Evolutionary conservation across 2,329 filamentous ascomycete species (phyloP), one percentile per base, ranked within the genome.

Genomic region (Nothomitra cinnamomea): DNA sequence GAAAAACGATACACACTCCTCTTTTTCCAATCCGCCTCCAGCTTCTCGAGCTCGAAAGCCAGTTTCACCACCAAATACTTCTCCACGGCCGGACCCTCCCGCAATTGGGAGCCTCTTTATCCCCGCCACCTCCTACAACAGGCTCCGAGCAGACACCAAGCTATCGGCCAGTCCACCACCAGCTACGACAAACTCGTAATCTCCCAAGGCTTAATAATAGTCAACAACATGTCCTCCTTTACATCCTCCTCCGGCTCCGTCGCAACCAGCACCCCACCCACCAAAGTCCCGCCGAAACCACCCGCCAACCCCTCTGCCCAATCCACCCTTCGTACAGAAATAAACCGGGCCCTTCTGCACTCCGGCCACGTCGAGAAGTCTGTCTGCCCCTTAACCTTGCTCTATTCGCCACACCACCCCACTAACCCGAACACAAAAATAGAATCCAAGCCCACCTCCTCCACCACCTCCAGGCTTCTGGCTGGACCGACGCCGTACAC

Each of bases 291-390:
- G 4, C 43, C 24, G 2, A 48, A 22, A 28, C 43, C 43, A 7
- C 43, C 43, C 21, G 7, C 21, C 10, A 25, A 22, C 43, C 10
- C 43, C 43, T 22, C 43, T 3, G 19, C 22, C 21, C 43, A 48
- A 15, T 25, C 19, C 5, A 21, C 43, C 10, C 53, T 53, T 17
- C 38, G 51, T 4, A 49, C 36, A 7, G 40, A 45, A 21, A 42
- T 53, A 21, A 53, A 53, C 38, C 32, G 51, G 17, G 51, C 51
- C 15, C 41, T 53, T 3, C 51, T 53, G 6, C 36, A 42, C 40
- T 21, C 22, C 7, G 51, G 51, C 8, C 32, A 42, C 4, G 40
- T 53, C 38, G 40, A 41, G 38, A 19, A 41, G 49, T 51, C 35
- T 6, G 48, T 32, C 3, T 45, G 13, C 13, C 4, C 22, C 32